Conservation (phyloP, 225 moss, liverwort and hornwort species). For the Antitrichia curtipendula region DNA sequence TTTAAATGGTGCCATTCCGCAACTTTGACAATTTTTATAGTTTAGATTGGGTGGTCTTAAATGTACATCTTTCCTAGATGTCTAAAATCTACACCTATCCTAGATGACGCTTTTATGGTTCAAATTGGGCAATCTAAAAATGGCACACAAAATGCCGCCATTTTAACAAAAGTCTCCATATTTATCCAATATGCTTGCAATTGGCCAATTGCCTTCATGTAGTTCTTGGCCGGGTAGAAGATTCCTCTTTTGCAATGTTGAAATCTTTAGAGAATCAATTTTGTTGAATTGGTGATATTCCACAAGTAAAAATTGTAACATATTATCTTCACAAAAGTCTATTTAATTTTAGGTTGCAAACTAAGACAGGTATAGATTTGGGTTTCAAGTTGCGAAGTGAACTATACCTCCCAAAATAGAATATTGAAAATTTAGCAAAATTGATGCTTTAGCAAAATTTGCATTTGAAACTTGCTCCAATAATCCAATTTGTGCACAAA, state of each 20-base stretch:
- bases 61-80: no score
- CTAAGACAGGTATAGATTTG: not conserved
- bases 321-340: not conserved
- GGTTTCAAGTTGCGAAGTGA: not conserved
- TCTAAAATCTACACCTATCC: no score
- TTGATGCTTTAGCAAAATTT: not conserved
- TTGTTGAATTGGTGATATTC: rapidly evolving
- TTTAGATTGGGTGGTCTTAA: no score
- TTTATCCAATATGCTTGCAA: not conserved
- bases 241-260: not conserved
- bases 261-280: not conserved
- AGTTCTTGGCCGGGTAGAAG: not conserved
- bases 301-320: not conserved
- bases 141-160: no score
- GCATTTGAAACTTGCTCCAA: not conserved
- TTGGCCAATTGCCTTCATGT: not conserved
- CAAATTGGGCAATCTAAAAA: no score
- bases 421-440: not conserved
- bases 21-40: no score
- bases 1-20: no score
- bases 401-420: not conserved
- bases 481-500: not conserved
- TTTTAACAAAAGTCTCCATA: no score
- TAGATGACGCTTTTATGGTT: no score
- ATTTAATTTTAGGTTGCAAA: not conserved